These are phyloP conservation scores for Manihot esculenta DNA, from an alignment of 441 rosid species.

Conservation along the genomic window DNA sequence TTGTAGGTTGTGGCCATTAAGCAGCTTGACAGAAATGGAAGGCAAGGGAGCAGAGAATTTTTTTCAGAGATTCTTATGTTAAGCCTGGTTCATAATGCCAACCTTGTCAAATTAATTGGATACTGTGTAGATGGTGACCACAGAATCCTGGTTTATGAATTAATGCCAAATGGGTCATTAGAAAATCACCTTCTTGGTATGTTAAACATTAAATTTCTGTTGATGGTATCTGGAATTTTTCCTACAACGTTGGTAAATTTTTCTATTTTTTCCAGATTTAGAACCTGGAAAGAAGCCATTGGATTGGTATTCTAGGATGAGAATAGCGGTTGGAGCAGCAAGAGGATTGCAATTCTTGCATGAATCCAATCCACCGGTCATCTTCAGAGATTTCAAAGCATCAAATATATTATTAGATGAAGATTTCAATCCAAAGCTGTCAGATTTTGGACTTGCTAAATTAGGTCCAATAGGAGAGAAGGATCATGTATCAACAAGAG, in stretches of 20 bases:
- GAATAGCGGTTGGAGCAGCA: slow-evolving; percentile 76
- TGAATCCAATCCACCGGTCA: slow-evolving; percentile 77
- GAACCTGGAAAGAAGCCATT: slow-evolving; percentile 40
- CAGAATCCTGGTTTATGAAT: slow-evolving; percentile 70
- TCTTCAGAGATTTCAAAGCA: slow-evolving; percentile 86
- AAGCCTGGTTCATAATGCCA: slow-evolving; percentile 63
- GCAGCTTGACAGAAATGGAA: slow-evolving; percentile 82
- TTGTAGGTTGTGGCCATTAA: slow-evolving; percentile 75
- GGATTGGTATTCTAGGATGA: slow-evolving; percentile 85
- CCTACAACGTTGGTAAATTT: background rate
- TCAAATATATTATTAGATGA: slow-evolving; percentile 71
- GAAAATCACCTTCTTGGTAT: slow-evolving; percentile 79
- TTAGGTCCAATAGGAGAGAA: slow-evolving; percentile 79
- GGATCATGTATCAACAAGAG: slow-evolving; percentile 79
- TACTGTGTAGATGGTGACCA: slow-evolving; percentile 76
- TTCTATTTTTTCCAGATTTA: slow-evolving; percentile 41
- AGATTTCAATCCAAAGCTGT: slow-evolving; percentile 77
- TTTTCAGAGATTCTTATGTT: slow-evolving; percentile 79
- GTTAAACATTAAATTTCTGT: background rate
- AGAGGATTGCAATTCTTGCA: slow-evolving; percentile 83
- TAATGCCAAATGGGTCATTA: slow-evolving; percentile 60
- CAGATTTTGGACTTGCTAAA: slow-evolving; percentile 91
- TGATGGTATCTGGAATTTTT: too few species aligned
- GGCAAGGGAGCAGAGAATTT: slow-evolving; percentile 88
- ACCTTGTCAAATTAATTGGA: slow-evolving; percentile 76